Conservation (phyloP, 179 eudicot genomes). For the Gypsophila paniculata region DNA sequence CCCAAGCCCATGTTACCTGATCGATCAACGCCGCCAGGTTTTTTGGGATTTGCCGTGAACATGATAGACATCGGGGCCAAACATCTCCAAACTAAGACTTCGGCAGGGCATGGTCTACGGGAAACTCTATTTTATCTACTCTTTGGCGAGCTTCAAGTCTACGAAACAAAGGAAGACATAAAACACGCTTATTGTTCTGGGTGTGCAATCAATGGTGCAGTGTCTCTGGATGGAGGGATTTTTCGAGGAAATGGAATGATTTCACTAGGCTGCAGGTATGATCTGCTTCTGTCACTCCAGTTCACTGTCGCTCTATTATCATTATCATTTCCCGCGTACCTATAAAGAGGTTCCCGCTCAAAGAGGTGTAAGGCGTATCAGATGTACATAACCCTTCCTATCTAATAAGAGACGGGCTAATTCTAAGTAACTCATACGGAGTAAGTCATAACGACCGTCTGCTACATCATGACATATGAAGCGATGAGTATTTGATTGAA, state of each 20-base stretch:
- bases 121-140: slow-evolving; percentile 60
- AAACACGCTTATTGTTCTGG: slow-evolving; percentile 28
- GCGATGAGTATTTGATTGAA: no score
- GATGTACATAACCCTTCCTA: no score
- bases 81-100: slow-evolving; percentile 29
- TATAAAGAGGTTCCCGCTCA: not conserved
- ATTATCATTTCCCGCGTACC: not conserved
- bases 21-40: slow-evolving; percentile 50
- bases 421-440: no score
- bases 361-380: not conserved
- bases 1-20: slow-evolving; percentile 36
- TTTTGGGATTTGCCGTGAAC: slow-evolving; percentile 59
- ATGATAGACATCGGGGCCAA: slow-evolving; percentile 34
- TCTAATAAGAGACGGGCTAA: no score
- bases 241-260: slow-evolving; percentile 46
- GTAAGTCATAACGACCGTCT: not conserved
- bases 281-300: not conserved
- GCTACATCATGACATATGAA: not conserved
- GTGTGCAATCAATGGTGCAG: slow-evolving; percentile 44
- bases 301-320: not conserved
- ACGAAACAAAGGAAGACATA: slow-evolving; percentile 42
- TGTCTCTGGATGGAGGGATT: slow-evolving; percentile 65
- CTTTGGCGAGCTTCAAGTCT: slow-evolving; percentile 66
- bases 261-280: slow-evolving; percentile 49
- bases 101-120: slow-evolving; percentile 48